Evolutionary conservation across 129 eudicot genomes (phyloP), one percentile per base, ranked within the genome.

Genomic region (Gnaphalium uliginosum): DNA sequence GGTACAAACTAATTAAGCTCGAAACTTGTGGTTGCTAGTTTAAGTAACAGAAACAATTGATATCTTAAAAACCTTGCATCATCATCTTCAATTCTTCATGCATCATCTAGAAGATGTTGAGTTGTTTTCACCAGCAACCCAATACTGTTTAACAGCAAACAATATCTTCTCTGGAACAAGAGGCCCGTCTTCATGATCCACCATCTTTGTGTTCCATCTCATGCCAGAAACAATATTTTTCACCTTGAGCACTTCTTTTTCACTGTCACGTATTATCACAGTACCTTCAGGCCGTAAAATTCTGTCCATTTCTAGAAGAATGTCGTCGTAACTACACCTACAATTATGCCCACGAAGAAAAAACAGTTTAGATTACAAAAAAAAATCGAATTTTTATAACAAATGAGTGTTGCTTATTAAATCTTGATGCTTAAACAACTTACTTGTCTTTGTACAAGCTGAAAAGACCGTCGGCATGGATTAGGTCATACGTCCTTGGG

Each of bases 211-310:
- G 72, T 81, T 84, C 96, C 96, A 90, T 62, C 93, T 86, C 91
- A 90, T 86, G 26, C 91, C 93, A 4, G 85, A 80, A 39, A 80
- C 79, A 2, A 88, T 80, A 46, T 70, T 86, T 76, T 82, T 90
- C 75, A 86, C 91, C 79, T 84, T 76, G 30, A 67, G 60, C n/a
- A 88, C 71, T 72, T 86, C 86, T 61, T 79, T 80, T 21, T 73
- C 91, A 50, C 69, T 51, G 48, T 90, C 93, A 19, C 91, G 88
- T 67, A 90, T 81, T 83, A 90, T 84, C 6, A 90, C 96, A 19
- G 93, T 74, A 23, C 96, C 96, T 77, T 90, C 93, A 13, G 96
- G 96, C 53, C 96, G 85, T 73, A 90, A 81, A 43, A 90, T 86
- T 72, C 96, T 76, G 50, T 90, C 96, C 96, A 90, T 88, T 76